phyloP scores from a whole-genome alignment of 2,329 filamentous ascomycete species.

The Phaeosphaeriaceae sp. region DNA sequence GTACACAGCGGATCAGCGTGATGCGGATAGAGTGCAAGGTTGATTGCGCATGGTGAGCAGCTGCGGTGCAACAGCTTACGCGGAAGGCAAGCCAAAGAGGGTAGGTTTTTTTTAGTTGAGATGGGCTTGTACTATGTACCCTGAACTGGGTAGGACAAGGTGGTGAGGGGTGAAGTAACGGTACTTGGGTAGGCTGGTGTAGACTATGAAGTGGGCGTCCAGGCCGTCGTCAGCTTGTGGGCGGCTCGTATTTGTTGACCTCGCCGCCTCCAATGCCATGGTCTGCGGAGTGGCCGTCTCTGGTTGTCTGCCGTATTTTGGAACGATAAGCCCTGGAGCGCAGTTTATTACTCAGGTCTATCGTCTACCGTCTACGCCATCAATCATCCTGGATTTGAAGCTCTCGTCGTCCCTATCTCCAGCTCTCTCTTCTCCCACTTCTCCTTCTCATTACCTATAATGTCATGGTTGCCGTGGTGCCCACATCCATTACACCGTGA shows the following conservation, averaged over 20 bases:
- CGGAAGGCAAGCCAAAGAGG: conserved; percentile 2
- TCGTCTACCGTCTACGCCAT: conserved; percentile 13
- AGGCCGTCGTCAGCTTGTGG: background rate
- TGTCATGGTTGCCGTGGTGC: too few relatives aligned
- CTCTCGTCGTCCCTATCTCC: too few relatives aligned
- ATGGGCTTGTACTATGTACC: too few relatives aligned
- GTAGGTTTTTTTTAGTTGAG: background rate
- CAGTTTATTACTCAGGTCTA: conserved; percentile 7
- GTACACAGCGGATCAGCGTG: background rate
- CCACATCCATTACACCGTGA: too few relatives aligned
- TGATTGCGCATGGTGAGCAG: background rate
- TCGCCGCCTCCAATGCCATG: conserved; percentile 28
- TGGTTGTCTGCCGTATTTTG: background rate
- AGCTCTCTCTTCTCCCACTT: conserved; percentile 1
- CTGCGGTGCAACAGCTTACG: conserved; percentile 20
- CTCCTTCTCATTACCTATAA: too few relatives aligned
- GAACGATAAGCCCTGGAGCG: conserved; percentile 1
- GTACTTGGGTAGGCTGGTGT: background rate
- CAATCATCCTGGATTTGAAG: too few relatives aligned
- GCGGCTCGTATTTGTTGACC: conserved; percentile 7
- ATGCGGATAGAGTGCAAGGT: background rate
- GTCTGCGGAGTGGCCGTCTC: conserved; percentile 35
- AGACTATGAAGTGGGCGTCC: background rate
- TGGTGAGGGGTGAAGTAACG: background rate
- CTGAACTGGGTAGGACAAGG: too few relatives aligned